These are phyloP conservation scores for Caloboletus inedulis DNA, from an alignment of 1,284 basidiomycete species.

Conservation along the genomic window DNA sequence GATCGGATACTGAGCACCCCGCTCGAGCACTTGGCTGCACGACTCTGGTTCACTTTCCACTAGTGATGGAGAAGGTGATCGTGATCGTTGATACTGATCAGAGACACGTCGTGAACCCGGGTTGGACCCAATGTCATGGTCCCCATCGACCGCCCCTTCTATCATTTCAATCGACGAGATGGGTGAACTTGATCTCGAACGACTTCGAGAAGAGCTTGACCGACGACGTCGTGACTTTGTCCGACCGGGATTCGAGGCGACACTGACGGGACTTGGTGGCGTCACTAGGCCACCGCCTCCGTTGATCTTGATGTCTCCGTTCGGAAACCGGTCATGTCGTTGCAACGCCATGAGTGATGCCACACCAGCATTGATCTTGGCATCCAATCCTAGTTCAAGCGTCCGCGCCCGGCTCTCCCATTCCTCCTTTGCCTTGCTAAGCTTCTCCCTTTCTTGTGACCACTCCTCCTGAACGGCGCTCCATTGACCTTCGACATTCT, in stretches of 20 bases:
- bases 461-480: slow-evolving; percentile 67
- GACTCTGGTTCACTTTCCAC: slow-evolving; percentile 41
- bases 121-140: slow-evolving; percentile 21
- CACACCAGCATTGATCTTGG: slow-evolving; percentile 48
- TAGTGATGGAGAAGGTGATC: slow-evolving; percentile 40
- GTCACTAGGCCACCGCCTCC: slow-evolving; percentile 57
- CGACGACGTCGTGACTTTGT: slow-evolving; percentile 36
- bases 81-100: slow-evolving; percentile 30
- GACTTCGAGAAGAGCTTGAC: slow-evolving; percentile 30
- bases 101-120: slow-evolving; percentile 29
- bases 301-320: slow-evolving; percentile 36
- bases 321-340: slow-evolving; percentile 34
- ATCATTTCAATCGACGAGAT: slow-evolving; percentile 37
- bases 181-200: slow-evolving; percentile 31
- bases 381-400: slow-evolving; percentile 43
- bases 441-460: slow-evolving; percentile 75
- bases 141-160: slow-evolving; percentile 24
- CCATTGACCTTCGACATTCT: slow-evolving; percentile 76
- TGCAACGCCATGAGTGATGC: slow-evolving; percentile 41
- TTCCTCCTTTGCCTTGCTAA: slow-evolving; percentile 73
- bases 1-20: slow-evolving; percentile 39
- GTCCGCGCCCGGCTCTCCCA: slow-evolving; percentile 64
- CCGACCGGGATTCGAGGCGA: slow-evolving; percentile 56
- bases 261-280: slow-evolving; percentile 68
- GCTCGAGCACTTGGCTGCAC: slow-evolving; percentile 17